Evolutionary conservation across 257 asterid species (phyloP).

Genomic region (Handroanthus guayacan): DNA sequence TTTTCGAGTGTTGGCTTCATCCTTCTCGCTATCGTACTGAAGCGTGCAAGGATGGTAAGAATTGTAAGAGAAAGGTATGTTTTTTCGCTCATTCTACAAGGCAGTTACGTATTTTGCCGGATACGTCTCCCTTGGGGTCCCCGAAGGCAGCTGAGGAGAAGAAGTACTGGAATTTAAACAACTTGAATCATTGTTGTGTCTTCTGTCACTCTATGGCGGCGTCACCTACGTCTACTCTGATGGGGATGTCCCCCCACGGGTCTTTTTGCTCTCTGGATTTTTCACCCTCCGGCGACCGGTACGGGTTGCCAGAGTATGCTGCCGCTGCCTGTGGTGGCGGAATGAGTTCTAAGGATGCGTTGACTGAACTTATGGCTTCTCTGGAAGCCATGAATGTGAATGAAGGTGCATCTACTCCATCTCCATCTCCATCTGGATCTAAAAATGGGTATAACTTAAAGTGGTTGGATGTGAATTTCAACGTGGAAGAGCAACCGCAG

Average conservation of each 20-base stretch:
- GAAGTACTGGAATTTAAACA: conserved; percentile 28
- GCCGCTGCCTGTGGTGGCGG: conserved; percentile 25
- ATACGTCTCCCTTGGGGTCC: conserved; percentile 38
- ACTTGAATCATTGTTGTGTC: conserved; percentile 55
- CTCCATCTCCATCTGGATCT: not conserved
- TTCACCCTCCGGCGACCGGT: conserved; percentile 21
- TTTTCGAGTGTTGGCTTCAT: conserved; percentile 96
- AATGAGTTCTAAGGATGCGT: conserved; percentile 52
- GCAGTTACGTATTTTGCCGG: conserved; percentile 83
- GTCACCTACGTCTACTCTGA: conserved; percentile 76
- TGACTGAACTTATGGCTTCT: conserved; percentile 69
- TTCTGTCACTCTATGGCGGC: conserved; percentile 61
- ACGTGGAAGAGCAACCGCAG: conserved; percentile 57
- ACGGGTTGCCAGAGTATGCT: not conserved
- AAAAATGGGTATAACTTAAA: conserved; percentile 30
- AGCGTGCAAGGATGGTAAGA: conserved; percentile 95
- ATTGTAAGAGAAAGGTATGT: conserved; percentile 88
- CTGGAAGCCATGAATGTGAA: conserved; percentile 66
- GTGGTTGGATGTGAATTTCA: conserved; percentile 62
- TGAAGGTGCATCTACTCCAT: not conserved
- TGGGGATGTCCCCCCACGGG: conserved; percentile 51
- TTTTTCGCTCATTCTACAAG: conserved; percentile 86
- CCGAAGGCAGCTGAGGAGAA: conserved; percentile 34
- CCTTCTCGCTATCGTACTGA: conserved; percentile 91
- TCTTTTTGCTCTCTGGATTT: conserved; percentile 49